Percentiles rank a stretch among this genome's conserved stretches.
These are phyloP conservation scores for Termitomyces sp. DNA, from an alignment of 768 basidiomycete species.

Conservation along the genomic window DNA sequence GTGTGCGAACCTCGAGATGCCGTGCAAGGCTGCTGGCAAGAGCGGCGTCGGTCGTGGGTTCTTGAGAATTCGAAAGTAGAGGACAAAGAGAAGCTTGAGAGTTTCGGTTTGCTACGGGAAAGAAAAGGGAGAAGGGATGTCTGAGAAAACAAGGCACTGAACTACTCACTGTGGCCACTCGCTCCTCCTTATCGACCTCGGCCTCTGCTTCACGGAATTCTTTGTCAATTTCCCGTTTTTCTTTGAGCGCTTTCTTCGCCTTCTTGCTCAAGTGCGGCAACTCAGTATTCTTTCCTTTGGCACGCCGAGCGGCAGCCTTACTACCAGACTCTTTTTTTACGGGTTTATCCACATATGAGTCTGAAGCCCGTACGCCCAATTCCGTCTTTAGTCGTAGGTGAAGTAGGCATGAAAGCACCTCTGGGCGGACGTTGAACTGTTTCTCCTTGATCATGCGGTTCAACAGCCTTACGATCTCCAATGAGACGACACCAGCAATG, in stretches of 20 bases:
- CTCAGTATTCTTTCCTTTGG: conserved; percentile 54
- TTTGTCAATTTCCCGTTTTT: conserved; percentile 83
- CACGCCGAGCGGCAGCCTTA: conserved; percentile 34
- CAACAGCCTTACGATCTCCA: conserved; percentile 84
- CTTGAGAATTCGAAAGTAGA: conserved; percentile 96
- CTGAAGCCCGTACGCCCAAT: conserved; percentile 72
- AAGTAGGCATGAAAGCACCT: conserved; percentile 79
- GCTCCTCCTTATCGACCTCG: conserved; percentile 88
- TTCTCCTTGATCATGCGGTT: conserved; percentile 96
- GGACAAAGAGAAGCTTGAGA: conserved; percentile 90
- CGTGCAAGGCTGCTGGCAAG: conserved; percentile 82
- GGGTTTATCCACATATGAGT: conserved; percentile 56
- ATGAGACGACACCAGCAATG: conserved; percentile 70
- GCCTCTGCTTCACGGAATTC: conserved; percentile 95
- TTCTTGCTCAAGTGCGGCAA: conserved; percentile 89
- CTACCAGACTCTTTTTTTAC: conserved; percentile 35
- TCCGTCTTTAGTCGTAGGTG: conserved; percentile 86
- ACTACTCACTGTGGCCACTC: conserved; percentile 65
- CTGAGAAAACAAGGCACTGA: background rate
- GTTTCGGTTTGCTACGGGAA: conserved; percentile 90
- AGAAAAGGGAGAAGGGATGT: background rate
- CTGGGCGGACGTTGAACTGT: conserved; percentile 84
- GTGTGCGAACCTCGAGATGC: conserved; percentile 91
- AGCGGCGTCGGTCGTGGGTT: conserved; percentile 72
- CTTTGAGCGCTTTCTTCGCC: conserved; percentile 76